A percentile compares a stretch with the other conserved stretches of the same genome.
Conservation (phyloP, 2,329 filamentous ascomycete species). For the Ophiostoma perfectum region DNA sequence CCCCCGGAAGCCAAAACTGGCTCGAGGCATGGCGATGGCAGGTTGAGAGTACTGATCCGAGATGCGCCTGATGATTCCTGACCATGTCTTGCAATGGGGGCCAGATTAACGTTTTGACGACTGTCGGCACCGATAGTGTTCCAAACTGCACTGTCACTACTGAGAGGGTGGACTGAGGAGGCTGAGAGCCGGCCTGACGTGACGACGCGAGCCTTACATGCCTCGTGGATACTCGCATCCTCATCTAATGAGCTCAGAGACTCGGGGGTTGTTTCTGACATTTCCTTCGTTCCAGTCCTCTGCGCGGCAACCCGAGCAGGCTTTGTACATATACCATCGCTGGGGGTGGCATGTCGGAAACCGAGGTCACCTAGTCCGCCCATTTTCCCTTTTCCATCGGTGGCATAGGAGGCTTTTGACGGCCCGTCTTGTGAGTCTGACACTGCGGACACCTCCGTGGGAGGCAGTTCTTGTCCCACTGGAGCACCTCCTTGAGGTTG, state of each 20-base stretch:
- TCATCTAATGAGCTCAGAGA: conserved; percentile 25
- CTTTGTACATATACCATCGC: too few relatives aligned
- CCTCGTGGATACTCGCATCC: conserved; percentile 29
- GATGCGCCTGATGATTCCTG: conserved; percentile 17
- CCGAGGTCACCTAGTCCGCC: not conserved
- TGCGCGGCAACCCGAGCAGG: too few relatives aligned
- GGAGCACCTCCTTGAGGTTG: not conserved
- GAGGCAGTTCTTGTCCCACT: not conserved
- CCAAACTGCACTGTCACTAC: not conserved
- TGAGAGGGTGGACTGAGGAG: conserved; percentile 8
- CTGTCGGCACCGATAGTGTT: not conserved
- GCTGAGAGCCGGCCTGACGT: conserved; percentile 2
- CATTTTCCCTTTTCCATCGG: not conserved
- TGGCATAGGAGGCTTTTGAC: not conserved
- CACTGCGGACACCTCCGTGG: not conserved
- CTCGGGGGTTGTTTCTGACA: not conserved
- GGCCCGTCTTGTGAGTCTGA: not conserved
- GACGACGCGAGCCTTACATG: conserved; percentile 25
- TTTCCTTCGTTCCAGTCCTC: not conserved
- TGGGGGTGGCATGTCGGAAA: too few relatives aligned
- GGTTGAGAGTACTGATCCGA: conserved; percentile 22
- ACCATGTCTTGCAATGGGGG: not conserved
- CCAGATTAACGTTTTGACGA: not conserved
- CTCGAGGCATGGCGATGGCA: conserved; percentile 19
- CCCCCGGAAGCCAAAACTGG: not conserved